A percentile compares a stretch with the other conserved stretches of the same genome.
Conservation (phyloP, 441 rosid genomes). For the Rhodomyrtus psidioides region DNA sequence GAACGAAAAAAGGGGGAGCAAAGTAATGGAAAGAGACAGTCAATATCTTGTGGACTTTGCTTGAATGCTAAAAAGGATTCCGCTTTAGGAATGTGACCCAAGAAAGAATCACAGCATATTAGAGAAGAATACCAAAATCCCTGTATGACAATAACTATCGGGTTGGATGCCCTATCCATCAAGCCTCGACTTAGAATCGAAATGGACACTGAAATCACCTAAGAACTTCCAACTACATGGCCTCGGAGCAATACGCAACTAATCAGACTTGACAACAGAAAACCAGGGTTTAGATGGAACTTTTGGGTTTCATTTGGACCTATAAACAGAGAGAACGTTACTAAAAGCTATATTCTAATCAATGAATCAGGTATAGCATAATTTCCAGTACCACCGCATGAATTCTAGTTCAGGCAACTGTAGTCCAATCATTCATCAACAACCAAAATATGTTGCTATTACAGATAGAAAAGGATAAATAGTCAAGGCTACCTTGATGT, state of each 20-base stretch:
- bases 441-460: neutral
- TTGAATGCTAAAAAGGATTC: neutral
- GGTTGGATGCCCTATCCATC: neutral
- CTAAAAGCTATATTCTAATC: neutral
- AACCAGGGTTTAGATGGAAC: neutral
- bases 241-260: neutral
- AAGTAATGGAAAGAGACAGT: neutral
- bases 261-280: neutral
- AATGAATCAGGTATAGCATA: neutral
- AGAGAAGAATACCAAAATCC: neutral
- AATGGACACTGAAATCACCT: neutral
- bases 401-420: too few relatives aligned
- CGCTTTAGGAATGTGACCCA: neutral
- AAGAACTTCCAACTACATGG: neutral
- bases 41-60: neutral
- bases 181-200: neutral
- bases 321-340: neutral
- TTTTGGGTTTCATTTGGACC: neutral
- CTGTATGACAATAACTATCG: neutral
- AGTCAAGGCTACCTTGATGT: conserved; percentile 3
- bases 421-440: neutral
- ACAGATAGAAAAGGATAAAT: neutral
- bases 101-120: neutral
- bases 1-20: neutral
- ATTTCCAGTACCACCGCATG: neutral